These are phyloP conservation scores for Saturnispora bothae DNA, from an alignment of 805 yeast species.

Conservation along the genomic window DNA sequence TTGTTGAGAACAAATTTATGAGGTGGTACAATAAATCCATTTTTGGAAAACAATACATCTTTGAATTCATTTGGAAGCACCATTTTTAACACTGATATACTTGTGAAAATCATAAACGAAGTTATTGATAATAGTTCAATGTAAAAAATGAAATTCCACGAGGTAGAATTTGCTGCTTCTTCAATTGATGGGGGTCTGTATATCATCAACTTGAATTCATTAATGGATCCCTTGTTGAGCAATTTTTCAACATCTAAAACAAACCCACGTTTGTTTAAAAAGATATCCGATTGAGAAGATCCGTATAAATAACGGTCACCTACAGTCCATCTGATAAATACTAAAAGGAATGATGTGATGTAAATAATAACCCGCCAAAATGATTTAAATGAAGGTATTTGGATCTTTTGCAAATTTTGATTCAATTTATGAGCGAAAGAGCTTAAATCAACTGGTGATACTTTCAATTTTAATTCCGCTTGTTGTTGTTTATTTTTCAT, in stretches of 20 bases:
- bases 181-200: neutral
- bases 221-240: neutral
- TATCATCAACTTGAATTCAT: neutral
- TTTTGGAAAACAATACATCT: conserved; percentile 1
- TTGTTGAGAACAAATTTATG: neutral
- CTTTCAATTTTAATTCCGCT: neutral
- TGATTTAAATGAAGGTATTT: conserved; percentile 29
- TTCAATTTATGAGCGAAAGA: conserved; percentile 18
- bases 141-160: conserved; percentile 40
- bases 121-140: conserved; percentile 46
- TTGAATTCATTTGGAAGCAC: conserved; percentile 23
- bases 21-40: neutral
- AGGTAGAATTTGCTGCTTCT: conserved; percentile 23
- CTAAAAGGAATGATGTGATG: conserved; percentile 20
- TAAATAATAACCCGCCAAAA: conserved; percentile 24
- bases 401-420: conserved; percentile 26
- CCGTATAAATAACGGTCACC: conserved; percentile 11
- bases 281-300: conserved; percentile 14
- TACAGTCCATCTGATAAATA: conserved; percentile 28
- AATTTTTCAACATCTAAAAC: conserved; percentile 19
- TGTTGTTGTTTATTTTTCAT: conserved; percentile 19
- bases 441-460: neutral
- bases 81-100: conserved; percentile 34
- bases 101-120: conserved; percentile 39
- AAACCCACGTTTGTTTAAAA: conserved; percentile 23